Base-by-base conservation (phyloP, 768 basidiomycete genomes). In the Hericium coralloides region DNA sequence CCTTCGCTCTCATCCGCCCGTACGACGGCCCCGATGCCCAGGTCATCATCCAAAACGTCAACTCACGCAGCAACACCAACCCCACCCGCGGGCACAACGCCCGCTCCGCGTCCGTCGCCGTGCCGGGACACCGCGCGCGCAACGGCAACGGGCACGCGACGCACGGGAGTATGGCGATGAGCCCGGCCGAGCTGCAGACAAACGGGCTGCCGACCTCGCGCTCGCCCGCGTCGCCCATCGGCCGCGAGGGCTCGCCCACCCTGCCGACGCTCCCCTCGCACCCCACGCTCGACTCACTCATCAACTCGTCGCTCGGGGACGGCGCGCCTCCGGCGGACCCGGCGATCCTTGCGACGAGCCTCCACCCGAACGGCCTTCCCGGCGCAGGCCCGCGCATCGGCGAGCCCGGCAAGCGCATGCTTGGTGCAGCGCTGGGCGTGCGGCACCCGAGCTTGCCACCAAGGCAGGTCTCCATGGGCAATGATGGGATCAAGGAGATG, bases 11-110 rank as follows among this genome's bases (percentile, higher is more conserved):
- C 55, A 90, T 99, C 72, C 81, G 80, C 64, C 94, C 97, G 2
- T 99, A 98, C 73, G 95, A 95, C 69, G 93, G 92, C 2, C 81
- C 92, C 45, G 95, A 99, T 70, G 95, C 94, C 7, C 90, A 94
- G 66, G 71, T 66, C 56, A 84, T 92, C 68, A 93, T 93, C 60
- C 86, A 89, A 64, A 86, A 76, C 47, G 90, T 92, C 60, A 92
- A 92, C 69, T 68, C 88, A 50, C 83, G 90, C 61, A 73, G 74
- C 63, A 49, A 49, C 49, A 22, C 18, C 18, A 49, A 49, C 66
- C 76, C 81, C 18, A 82, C 84, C 20, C 84, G 88, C 63, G 81
- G 85, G 6, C 87, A 91, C 70, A 84, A 80, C 68, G 79, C 76
- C 59, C 85, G 89, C 57, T 61, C 62, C 22, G 69, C 68, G 18